Evolutionary conservation across 495 filamentous ascomycete species (phyloP), one percentile per base, ranked within the genome.

Genomic region (Xylaria curta): DNA sequence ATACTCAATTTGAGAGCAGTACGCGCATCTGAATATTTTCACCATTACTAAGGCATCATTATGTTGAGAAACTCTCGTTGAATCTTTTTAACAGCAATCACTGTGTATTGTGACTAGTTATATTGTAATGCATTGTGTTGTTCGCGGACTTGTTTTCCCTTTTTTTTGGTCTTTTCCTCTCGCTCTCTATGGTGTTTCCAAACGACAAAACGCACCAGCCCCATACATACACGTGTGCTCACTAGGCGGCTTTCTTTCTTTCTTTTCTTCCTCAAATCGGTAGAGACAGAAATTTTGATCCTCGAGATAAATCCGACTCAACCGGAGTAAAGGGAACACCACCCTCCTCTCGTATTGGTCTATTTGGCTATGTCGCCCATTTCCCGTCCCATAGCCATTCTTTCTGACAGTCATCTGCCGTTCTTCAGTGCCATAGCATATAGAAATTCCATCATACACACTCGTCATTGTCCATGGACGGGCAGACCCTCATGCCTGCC

Each of bases 381-480:
- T 62, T 21, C 44, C 19, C 15, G 40, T 15, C 33, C 42, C 21
- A 26, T 21, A 33, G 19, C n/a, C 26, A 19, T 44, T 42, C 40
- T 51, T 51, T 54, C 1, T 42, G 47, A 33, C 6, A 56, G 26
- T 42, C 47, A 13, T 67, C 21, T 58, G 47, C 58, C 56, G 4
- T 53, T 46, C 33, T 8, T 53, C 44, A 26, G 12, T 56, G 26
- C 26, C 19, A 38, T 42, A 61, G 66, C 40, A 69, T 36, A 69
- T 69, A 68, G 49, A 58, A 68, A 68, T 15, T 8, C 51, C 56
- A 40, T 70, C 15, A 70, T 70, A 63, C 58, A 42, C 59, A 63
- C 68, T 49, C 31, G 28, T 40, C 28, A 44, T 15, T 36, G 17
- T 38, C 31, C 19, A n/a, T 24, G 17, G 6, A 31, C 38, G 12